phyloP scores from a whole-genome alignment of 108 stramenopile genomes.

The Conticribra guillardii region DNA sequence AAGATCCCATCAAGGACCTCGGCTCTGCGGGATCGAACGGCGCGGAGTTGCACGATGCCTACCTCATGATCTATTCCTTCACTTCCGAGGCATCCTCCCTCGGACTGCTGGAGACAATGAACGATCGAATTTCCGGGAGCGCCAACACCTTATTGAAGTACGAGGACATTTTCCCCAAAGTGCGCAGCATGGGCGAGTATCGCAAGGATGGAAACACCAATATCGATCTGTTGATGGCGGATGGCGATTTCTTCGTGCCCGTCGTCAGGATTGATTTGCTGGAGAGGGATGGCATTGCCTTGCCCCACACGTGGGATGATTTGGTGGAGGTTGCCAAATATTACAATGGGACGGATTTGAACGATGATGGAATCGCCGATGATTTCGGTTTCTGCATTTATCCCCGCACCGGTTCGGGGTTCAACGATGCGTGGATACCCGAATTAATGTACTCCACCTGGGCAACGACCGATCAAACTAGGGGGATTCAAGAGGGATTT shows the following conservation, averaged over 20 bases:
- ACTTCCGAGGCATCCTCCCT: slow-evolving; percentile 33
- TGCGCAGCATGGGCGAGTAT: slow-evolving; percentile 48
- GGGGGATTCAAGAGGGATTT: slow-evolving; percentile 43
- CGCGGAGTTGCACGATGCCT: slow-evolving; percentile 46
- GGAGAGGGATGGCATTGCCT: slow-evolving; percentile 25
- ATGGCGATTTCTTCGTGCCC: slow-evolving; percentile 49
- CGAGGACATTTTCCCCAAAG: slow-evolving; percentile 51
- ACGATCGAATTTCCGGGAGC: slow-evolving; percentile 37
- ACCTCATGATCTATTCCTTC: slow-evolving; percentile 46
- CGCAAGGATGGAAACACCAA: slow-evolving; percentile 44
- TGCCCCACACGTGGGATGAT: slow-evolving; percentile 57
- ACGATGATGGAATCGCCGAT: slow-evolving; percentile 37
- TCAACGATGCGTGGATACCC: slow-evolving; percentile 42
- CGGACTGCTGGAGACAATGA: slow-evolving; percentile 46
- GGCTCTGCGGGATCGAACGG: slow-evolving; percentile 22
- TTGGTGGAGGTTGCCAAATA: slow-evolving; percentile 32
- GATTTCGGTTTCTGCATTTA: slow-evolving; percentile 48
- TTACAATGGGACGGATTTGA: slow-evolving; percentile 50
- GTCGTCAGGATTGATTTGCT: slow-evolving; percentile 42
- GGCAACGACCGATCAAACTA: slow-evolving; percentile 38
- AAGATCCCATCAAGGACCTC: slow-evolving; percentile 42
- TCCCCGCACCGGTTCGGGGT: slow-evolving; percentile 30
- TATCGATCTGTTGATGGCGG: slow-evolving; percentile 47
- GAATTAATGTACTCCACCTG: slow-evolving; percentile 44
- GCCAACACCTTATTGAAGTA: slow-evolving; percentile 22